Percentiles rank a stretch among this genome's conserved stretches.
These are phyloP conservation scores for Lolium multiflorum DNA, from an alignment of 176 grass and related monocot genomes.

Conservation along the genomic window DNA sequence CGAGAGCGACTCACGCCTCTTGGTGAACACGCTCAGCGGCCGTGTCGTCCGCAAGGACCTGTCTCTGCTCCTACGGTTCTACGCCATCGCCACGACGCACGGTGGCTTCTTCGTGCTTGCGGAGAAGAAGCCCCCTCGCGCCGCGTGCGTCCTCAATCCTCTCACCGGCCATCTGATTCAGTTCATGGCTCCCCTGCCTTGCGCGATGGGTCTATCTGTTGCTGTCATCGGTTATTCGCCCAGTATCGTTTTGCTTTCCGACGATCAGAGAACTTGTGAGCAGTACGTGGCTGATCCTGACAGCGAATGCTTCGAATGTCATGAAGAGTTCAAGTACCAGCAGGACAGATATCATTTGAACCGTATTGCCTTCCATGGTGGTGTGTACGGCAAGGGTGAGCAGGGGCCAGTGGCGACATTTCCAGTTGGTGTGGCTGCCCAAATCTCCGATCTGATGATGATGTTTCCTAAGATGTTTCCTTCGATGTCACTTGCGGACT, in stretches of 20 bases:
- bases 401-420: neutral
- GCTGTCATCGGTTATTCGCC: neutral
- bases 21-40: slow-evolving; percentile 13
- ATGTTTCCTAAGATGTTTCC: neutral
- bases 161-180: neutral
- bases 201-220: neutral
- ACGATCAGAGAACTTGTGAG: neutral
- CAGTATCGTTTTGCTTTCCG: neutral
- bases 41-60: slow-evolving; percentile 12
- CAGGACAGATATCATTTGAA: too few species aligned
- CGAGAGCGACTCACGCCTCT: neutral
- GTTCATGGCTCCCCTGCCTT: neutral
- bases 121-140: neutral
- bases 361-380: neutral
- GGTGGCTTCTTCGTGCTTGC: neutral
- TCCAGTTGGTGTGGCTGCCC: neutral
- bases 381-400: neutral
- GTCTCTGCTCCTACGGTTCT: neutral
- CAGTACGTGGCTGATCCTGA: neutral
- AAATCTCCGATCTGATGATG: too few species aligned
- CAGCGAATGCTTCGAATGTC: neutral
- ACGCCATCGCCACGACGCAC: neutral
- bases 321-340: too few species aligned
- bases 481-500: neutral
- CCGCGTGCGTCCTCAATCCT: slow-evolving; percentile 3